phyloP scores from a whole-genome alignment of 148 eudicot genomes.

The Polygonum aviculare region DNA sequence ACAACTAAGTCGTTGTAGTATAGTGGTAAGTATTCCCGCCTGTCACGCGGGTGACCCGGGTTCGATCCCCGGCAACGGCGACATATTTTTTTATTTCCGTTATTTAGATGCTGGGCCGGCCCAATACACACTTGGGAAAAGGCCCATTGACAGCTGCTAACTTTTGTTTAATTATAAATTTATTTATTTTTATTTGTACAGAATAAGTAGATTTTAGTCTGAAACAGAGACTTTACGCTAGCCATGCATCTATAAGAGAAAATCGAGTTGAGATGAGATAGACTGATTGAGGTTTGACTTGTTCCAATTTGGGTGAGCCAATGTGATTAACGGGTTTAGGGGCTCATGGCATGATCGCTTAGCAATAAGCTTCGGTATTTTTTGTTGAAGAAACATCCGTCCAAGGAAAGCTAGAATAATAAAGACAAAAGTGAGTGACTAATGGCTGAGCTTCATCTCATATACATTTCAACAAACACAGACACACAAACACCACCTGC shows the following conservation, averaged over 20 bases:
- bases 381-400: not conserved
- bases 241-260: too few species aligned
- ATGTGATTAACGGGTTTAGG: not conserved
- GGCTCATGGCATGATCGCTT: not conserved
- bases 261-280: too few species aligned
- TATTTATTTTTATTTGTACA: too few species aligned
- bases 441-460: not conserved
- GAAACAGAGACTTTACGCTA: too few species aligned
- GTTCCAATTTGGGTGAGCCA: not conserved
- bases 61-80: slow-evolving; percentile 99
- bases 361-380: not conserved
- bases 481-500: not conserved
- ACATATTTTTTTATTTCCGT: not conserved
- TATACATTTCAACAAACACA: not conserved
- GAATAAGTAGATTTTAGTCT: too few species aligned
- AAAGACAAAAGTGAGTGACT: too few species aligned
- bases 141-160: too few species aligned
- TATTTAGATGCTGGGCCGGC: too few species aligned
- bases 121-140: too few species aligned
- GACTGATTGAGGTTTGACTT: not conserved
- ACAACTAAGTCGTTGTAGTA: slow-evolving; percentile 83
- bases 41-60: slow-evolving; percentile 99
- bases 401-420: not conserved
- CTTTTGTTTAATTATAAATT: too few species aligned
- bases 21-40: slow-evolving; percentile 99